phyloP scores from a whole-genome alignment of 2,329 filamentous ascomycete species.

The Ophiostoma novo-ulmi region DNA sequence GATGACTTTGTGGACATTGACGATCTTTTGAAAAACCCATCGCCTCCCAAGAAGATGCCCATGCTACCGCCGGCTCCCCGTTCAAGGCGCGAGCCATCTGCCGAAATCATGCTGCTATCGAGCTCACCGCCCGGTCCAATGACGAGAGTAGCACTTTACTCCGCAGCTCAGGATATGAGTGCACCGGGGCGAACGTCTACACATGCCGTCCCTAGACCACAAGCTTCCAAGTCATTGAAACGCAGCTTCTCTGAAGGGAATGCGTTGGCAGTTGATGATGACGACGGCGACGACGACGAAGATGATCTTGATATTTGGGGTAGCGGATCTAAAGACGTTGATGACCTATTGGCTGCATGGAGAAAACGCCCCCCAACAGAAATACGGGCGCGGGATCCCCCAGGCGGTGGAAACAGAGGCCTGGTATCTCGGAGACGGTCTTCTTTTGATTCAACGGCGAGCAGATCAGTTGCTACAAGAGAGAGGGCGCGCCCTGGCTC shows the following conservation, averaged over 20 bases:
- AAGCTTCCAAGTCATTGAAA: background rate
- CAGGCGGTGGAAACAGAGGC: background rate
- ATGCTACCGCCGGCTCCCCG: background rate
- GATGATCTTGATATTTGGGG: slow-evolving; percentile 16
- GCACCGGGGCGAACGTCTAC: background rate
- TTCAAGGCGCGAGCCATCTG: background rate
- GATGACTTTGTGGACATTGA: slow-evolving; percentile 18
- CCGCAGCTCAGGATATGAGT: background rate
- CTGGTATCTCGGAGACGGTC: background rate
- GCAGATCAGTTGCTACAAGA: background rate
- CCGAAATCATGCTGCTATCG: slow-evolving; percentile 13
- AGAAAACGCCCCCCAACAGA: background rate
- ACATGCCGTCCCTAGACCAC: background rate
- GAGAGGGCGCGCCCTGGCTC: background rate
- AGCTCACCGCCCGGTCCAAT: background rate
- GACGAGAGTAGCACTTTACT: background rate
- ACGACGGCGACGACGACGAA: slow-evolving; percentile 24
- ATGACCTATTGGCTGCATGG: slow-evolving; percentile 7
- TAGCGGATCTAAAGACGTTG: background rate
- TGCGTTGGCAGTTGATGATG: slow-evolving; percentile 18
- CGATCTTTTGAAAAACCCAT: slow-evolving; percentile 12
- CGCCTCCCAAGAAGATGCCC: background rate
- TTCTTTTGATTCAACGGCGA: background rate
- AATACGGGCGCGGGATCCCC: background rate
- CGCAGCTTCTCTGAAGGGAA: slow-evolving; percentile 23